Evolutionary conservation across 352 stramenopile species (phyloP), one percentile per base, ranked within the genome.

Genomic region (Phytopythium vexans): DNA sequence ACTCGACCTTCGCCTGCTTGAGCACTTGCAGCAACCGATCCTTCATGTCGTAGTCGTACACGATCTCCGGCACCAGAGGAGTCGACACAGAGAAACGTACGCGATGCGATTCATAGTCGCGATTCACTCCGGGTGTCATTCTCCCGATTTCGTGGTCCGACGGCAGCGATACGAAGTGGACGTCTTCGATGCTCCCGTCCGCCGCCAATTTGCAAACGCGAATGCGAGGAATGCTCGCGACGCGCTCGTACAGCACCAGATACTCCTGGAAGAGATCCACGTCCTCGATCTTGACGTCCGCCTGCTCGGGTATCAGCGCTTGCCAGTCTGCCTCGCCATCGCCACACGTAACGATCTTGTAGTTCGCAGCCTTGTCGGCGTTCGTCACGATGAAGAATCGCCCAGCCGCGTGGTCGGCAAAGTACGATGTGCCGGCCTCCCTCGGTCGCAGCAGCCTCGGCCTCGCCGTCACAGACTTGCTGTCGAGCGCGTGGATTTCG

Each of bases 351-450:
- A 50, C 49, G 45, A 94, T 86, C 52, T 94, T 92, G 66, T 92
- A 94, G 65, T 94, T 94, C 10, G 54, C 48, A 0, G 80, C 78
- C 10, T 64, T 45, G 43, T 92, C 74, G 4, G 77, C 78, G 47
- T 95, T 95, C 36, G 84, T 94, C 46, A 96, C 78, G 49, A 95
- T 76, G 58, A 80, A 82, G 63, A 96, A 92, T 6, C 60, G 66
- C 7, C 69, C 77, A 11, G 42, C 60, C 2, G 74, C 75, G 55
- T 96, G 88, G 41, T 96, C 88, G 4, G 74, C 79, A 71, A 95
- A 96, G 59, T 96, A 96, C 16, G 83, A 68, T 6, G 80, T 89
- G n/a, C 70, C 70, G 16, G 56, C 16, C 16, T 92, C 70, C 0
- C 87, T 66, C 3, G 51, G 33, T 7, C 78, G 79, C 41, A 94